Evolutionary conservation across 768 basidiomycete species (phyloP).

Genomic region (Cystobasidiopsis lactophilus): DNA sequence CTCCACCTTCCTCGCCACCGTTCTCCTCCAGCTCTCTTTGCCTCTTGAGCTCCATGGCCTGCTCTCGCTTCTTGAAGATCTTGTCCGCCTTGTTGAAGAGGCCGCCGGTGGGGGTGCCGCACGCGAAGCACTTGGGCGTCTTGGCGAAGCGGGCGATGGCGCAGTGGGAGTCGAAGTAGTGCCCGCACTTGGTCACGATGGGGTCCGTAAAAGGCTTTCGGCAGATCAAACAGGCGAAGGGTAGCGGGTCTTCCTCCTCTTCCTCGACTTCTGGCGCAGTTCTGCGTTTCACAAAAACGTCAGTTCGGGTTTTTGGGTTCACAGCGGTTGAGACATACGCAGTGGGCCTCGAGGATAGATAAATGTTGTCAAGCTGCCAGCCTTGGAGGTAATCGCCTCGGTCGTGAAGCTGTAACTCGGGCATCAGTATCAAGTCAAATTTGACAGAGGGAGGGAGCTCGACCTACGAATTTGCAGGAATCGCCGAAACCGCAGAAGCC

Average conservation of each 20-base stretch:
- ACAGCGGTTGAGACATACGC: slow-evolving; percentile 29
- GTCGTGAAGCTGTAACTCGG: slow-evolving; percentile 50
- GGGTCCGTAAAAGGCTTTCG: slow-evolving; percentile 86
- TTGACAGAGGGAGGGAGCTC: slow-evolving; percentile 22
- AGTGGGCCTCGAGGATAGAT: slow-evolving; percentile 41
- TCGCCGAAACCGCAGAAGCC: slow-evolving; percentile 98
- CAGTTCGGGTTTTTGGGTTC: slow-evolving; percentile 44
- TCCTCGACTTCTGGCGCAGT: slow-evolving; percentile 27
- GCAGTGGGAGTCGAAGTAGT: slow-evolving; percentile 87
- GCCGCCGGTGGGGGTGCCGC: slow-evolving; percentile 74
- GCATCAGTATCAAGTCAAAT: not conserved
- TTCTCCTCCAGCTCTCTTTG: slow-evolving; percentile 21
- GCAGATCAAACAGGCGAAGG: slow-evolving; percentile 96
- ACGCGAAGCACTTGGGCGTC: slow-evolving; percentile 88
- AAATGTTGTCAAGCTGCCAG: slow-evolving; percentile 80
- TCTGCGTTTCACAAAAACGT: slow-evolving; percentile 31
- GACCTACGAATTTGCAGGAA: slow-evolving; percentile 47
- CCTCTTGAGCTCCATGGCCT: slow-evolving; percentile 35
- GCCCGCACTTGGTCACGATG: slow-evolving; percentile 83
- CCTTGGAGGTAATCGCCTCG: slow-evolving; percentile 77
- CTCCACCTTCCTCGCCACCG: slow-evolving; percentile 12
- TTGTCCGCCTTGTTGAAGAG: slow-evolving; percentile 93
- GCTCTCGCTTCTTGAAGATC: slow-evolving; percentile 65
- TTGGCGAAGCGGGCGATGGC: slow-evolving; percentile 85
- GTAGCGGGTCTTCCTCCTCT: slow-evolving; percentile 67